phyloP scores from a whole-genome alignment of 805 yeast genomes.

The Hermanozyma aechmeae region DNA sequence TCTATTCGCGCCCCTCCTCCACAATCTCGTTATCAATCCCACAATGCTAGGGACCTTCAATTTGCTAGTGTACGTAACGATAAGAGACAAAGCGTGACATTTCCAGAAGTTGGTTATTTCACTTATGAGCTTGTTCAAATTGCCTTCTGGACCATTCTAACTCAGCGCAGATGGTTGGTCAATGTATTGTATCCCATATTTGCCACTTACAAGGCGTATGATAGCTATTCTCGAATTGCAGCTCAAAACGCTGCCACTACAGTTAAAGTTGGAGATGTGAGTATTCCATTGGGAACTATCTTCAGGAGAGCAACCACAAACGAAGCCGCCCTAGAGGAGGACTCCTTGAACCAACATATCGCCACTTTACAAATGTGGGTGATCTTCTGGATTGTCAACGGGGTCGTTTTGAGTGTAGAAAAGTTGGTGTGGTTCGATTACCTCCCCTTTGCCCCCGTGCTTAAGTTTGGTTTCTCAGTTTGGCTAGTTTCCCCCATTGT shows the following conservation, averaged over 20 bases:
- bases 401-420: constrained; percentile 28
- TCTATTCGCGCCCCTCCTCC: no score
- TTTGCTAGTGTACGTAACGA: no score
- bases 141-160: no score
- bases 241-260: constrained; percentile 18
- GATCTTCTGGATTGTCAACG: constrained; percentile 57
- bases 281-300: constrained; percentile 29
- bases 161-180: constrained; percentile 11
- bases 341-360: constrained; percentile 14
- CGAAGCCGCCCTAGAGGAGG: constrained; percentile 8
- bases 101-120: no score
- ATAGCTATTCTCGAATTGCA: constrained; percentile 24
- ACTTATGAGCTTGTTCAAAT: no score
- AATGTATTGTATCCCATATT: constrained; percentile 49
- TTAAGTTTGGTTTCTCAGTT: constrained; percentile 49
- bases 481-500: constrained; percentile 43
- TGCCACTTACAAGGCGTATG: constrained; percentile 53
- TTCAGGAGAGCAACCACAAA: constrained; percentile 19
- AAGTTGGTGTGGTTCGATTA: constrained; percentile 33
- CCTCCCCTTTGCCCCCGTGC: constrained; percentile 12
- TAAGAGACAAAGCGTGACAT: no score
- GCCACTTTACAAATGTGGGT: constrained; percentile 31
- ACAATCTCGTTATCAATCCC: no score
- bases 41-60: no score
- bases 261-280: constrained; percentile 28